A percentile compares a stretch with the other conserved stretches of the same genome.
Conservation (phyloP, 176 grass and related monocot species). For the Oryza meridionalis region DNA sequence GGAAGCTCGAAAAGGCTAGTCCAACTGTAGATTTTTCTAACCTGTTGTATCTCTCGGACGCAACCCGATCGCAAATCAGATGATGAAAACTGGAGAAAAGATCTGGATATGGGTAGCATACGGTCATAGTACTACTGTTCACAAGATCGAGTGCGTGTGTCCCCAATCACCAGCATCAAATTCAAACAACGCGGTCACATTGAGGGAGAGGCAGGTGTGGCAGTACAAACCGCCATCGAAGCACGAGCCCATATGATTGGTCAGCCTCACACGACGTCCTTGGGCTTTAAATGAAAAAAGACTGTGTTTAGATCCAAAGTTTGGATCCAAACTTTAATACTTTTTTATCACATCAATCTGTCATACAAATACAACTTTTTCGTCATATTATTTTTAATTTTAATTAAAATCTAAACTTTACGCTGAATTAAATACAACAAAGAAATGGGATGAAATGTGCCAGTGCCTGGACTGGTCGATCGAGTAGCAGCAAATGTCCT, state of each 20-base stretch:
- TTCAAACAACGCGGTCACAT: conserved; percentile 38
- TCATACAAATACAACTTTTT: too few species aligned
- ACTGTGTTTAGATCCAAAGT: too few species aligned
- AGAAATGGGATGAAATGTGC: not conserved
- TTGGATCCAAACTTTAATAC: too few species aligned
- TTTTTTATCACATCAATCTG: too few species aligned
- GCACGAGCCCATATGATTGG: conserved; percentile 34
- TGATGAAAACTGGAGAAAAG: not conserved
- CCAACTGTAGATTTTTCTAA: not conserved
- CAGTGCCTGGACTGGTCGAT: not conserved
- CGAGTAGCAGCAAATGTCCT: not conserved
- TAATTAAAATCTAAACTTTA: too few species aligned
- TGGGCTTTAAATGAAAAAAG: not conserved
- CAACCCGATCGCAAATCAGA: not conserved
- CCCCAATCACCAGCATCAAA: not conserved
- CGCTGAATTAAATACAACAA: too few species aligned
- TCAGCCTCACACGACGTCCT: conserved; percentile 2
- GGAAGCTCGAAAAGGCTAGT: not conserved
- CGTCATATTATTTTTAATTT: too few species aligned
- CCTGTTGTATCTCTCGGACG: not conserved
- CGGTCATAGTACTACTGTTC: not conserved
- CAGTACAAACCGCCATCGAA: conserved; percentile 6
- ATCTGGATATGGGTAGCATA: too few species aligned
- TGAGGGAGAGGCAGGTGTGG: not conserved
- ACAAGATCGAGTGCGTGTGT: not conserved